Percentiles rank a stretch among this genome's conserved stretches.
phyloP scores from a whole-genome alignment of 2,329 filamentous ascomycete genomes.

The Ilyonectria robusta region DNA sequence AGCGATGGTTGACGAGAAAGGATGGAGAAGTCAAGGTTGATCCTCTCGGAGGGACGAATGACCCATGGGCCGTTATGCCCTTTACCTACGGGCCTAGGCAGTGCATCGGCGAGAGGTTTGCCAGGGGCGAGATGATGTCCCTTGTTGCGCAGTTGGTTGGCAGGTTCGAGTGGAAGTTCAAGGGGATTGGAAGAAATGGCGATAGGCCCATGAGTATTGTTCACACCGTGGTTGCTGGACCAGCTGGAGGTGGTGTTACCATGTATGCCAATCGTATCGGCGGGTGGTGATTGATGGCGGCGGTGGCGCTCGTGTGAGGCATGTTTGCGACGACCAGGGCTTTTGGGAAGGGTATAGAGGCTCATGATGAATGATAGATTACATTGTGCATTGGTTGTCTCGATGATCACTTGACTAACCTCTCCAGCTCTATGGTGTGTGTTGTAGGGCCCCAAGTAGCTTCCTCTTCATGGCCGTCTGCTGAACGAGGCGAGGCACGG shows the following conservation, averaged over 20 bases:
- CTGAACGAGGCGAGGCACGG: too few species aligned
- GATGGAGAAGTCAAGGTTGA: slow-evolving; percentile 29
- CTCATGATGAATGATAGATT: too few species aligned
- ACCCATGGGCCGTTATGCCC: slow-evolving; percentile 26
- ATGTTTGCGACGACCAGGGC: too few species aligned
- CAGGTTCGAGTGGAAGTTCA: slow-evolving; percentile 35
- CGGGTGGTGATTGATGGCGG: slow-evolving; percentile 16
- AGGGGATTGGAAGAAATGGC: slow-evolving; percentile 28
- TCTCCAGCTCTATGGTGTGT: too few species aligned
- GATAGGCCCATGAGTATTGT: slow-evolving; percentile 31
- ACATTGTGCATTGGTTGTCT: too few species aligned
- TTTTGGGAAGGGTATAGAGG: too few species aligned
- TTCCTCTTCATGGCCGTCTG: too few species aligned
- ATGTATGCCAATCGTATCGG: slow-evolving; percentile 27
- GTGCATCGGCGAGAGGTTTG: slow-evolving; percentile 26
- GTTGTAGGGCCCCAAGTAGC: too few species aligned
- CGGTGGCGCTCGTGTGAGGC: too few species aligned
- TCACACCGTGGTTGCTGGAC: slow-evolving; percentile 26
- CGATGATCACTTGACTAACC: too few species aligned
- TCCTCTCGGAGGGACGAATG: slow-evolving; percentile 30
- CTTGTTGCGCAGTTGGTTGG: slow-evolving; percentile 23
- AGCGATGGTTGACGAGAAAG: slow-evolving; percentile 15
- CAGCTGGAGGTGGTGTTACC: slow-evolving; percentile 28
- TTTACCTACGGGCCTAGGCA: slow-evolving; percentile 24
- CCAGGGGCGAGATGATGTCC: slow-evolving; percentile 22